Evolutionary conservation across 768 basidiomycete genomes (phyloP).

Genomic region (Boletus subparvulus): DNA sequence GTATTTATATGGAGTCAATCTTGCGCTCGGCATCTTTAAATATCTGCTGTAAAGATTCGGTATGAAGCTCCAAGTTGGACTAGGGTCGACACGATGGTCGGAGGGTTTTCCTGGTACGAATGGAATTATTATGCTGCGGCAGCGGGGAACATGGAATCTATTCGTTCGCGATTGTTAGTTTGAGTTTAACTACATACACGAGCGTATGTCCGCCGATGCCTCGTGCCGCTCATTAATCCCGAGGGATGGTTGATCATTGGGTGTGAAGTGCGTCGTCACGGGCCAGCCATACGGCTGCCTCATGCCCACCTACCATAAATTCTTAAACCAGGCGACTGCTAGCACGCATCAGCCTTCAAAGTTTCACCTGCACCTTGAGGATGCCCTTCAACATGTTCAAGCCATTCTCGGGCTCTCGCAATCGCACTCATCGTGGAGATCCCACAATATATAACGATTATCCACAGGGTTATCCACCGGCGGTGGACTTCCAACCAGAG

Average conservation of each 20-base stretch:
- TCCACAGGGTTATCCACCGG: constrained; percentile 31
- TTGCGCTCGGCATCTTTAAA: neutral
- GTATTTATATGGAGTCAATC: neutral
- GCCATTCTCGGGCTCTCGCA: constrained; percentile 35
- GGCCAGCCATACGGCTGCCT: constrained; percentile 36
- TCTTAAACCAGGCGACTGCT: constrained; percentile 11
- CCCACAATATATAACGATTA: constrained; percentile 24
- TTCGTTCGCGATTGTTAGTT: neutral
- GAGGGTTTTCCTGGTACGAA: neutral
- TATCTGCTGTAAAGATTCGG: neutral
- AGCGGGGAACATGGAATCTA: neutral
- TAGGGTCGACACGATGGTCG: neutral
- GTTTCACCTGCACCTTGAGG: constrained; percentile 22
- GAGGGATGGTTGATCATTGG: constrained; percentile 1
- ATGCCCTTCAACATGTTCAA: constrained; percentile 41
- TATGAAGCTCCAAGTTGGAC: neutral
- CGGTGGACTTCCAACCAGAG: constrained; percentile 25
- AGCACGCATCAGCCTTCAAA: constrained; percentile 18
- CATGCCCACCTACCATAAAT: constrained; percentile 32
- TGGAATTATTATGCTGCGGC: neutral
- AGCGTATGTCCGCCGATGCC: neutral
- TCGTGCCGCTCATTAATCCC: constrained; percentile 9
- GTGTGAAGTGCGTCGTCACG: constrained; percentile 10
- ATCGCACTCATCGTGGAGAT: constrained; percentile 28
- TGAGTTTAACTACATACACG: neutral